Evolutionary conservation across 2,329 filamentous ascomycete genomes (phyloP), one percentile per base, ranked within the genome.

Genomic region (Neofusicoccum umdonicola): DNA sequence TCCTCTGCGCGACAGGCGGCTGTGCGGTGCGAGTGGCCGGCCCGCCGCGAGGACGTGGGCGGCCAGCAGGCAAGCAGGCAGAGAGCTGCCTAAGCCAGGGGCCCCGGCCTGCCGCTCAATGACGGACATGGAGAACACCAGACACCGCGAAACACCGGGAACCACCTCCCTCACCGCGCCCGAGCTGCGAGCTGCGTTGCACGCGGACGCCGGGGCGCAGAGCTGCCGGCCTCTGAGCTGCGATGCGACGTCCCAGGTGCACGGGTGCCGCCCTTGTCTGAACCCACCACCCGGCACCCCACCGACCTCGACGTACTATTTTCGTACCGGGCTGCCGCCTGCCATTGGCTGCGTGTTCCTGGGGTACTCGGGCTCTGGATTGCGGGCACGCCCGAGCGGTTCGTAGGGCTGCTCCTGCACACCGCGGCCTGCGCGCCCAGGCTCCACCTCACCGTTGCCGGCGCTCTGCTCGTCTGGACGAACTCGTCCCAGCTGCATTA

Each of bases 351-450:
- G 41, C 39, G 6, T 42, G 54, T 35, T 31, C 17, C 52, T 44
- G 52, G 51, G 39, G 52, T 57, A 44, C 8, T 60, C 37, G 22
- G 15, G 47, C 56, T 13, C 31, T 17, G 15, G 54, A 22, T 31
- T 31, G 54, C 54, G 54, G 37, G 17, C 19, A 27, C 41, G 35
- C 37, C 52, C 54, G 54, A 17, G 54, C 22, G 41, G 12, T 31
- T 39, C 56, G 56, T 60, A 60, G 56, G 56, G 56, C 56, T 60
- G 56, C 34, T 39, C 31, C 50, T 37, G 34, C 50, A 15, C 31
- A 52, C 50, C 50, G 11, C 31, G 31, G 34, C n/a, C 15, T 9
- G 35, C 37, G 54, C 22, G 22, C 22, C 13, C 12, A 7, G 6
- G 51, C n/a, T 41, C 51, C 54, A 44, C 54, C 39, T 45, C 34